Percentiles rank a stretch among this genome's conserved stretches.
phyloP scores from a whole-genome alignment of 441 rosid species.

The Mallotus japonicus region DNA sequence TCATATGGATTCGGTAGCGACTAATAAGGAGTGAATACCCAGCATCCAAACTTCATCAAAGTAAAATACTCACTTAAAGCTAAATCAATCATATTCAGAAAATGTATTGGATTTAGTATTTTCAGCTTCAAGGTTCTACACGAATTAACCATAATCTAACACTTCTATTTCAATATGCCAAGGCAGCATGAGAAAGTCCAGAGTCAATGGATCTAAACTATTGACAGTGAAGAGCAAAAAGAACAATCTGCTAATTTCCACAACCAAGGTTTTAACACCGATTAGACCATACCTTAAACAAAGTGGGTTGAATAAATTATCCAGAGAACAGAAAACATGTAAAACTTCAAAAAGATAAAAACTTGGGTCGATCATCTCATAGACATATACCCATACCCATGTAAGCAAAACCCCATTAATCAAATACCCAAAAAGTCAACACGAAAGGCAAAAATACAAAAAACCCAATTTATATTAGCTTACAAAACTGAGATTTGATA shows the following conservation, averaged over 20 bases:
- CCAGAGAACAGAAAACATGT: background rate
- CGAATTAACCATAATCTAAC: background rate
- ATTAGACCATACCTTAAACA: background rate
- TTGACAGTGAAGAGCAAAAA: background rate
- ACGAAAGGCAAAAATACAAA: background rate
- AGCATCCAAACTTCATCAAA: background rate
- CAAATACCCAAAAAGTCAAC: background rate
- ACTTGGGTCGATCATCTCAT: background rate
- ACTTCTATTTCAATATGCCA: background rate
- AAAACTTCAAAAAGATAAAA: background rate
- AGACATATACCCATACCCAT: background rate
- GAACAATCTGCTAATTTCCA: background rate
- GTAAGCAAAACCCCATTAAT: background rate
- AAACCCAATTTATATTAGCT: slow-evolving; percentile 4
- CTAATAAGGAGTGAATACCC: background rate
- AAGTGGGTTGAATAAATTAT: background rate
- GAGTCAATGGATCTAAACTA: background rate
- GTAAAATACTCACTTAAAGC: background rate
- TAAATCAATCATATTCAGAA: background rate
- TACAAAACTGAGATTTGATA: background rate
- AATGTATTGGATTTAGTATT: background rate
- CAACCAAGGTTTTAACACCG: background rate
- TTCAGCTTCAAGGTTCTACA: background rate
- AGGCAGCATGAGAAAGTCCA: background rate
- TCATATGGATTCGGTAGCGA: background rate